These are phyloP conservation scores for Omphalea diandra DNA, from an alignment of 441 rosid genomes.

Conservation along the genomic window DNA sequence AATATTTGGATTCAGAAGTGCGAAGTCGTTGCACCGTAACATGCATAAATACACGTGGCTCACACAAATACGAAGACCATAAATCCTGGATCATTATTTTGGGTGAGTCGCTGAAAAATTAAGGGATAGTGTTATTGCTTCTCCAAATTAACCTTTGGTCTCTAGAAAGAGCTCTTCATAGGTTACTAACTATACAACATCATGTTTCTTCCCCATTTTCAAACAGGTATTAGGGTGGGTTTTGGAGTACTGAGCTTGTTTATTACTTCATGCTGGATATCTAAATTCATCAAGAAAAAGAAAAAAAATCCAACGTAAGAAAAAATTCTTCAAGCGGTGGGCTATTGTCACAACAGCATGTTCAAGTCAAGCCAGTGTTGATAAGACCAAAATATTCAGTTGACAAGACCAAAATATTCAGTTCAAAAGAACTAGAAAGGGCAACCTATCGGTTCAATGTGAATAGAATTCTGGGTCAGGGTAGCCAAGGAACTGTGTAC, in stretches of 20 bases:
- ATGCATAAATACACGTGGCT: conserved; percentile 6
- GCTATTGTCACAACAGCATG: neutral
- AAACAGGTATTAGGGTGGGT: neutral
- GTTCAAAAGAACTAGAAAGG: neutral
- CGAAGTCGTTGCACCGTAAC: neutral
- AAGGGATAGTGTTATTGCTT: too few relatives aligned
- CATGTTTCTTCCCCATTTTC: too few relatives aligned
- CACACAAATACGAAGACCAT: neutral
- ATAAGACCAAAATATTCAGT: conserved; percentile 2
- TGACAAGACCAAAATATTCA: too few relatives aligned
- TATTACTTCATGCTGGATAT: neutral
- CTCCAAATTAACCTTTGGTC: too few relatives aligned
- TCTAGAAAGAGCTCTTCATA: too few relatives aligned
- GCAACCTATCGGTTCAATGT: neutral
- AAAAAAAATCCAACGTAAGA: conserved; percentile 13
- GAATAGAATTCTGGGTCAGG: conserved; percentile 4
- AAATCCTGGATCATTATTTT: conserved; percentile 6
- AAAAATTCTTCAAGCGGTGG: conserved; percentile 22
- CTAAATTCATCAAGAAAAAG: conserved; percentile 23
- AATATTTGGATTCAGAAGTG: neutral
- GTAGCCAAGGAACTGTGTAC: conserved; percentile 9
- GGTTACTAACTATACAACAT: too few relatives aligned
- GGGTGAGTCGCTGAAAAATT: too few relatives aligned
- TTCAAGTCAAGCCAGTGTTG: neutral
- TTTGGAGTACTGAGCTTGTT: neutral